Conservation (phyloP, 345 rosid species). For the Eucalyptus tenuipes region DNA sequence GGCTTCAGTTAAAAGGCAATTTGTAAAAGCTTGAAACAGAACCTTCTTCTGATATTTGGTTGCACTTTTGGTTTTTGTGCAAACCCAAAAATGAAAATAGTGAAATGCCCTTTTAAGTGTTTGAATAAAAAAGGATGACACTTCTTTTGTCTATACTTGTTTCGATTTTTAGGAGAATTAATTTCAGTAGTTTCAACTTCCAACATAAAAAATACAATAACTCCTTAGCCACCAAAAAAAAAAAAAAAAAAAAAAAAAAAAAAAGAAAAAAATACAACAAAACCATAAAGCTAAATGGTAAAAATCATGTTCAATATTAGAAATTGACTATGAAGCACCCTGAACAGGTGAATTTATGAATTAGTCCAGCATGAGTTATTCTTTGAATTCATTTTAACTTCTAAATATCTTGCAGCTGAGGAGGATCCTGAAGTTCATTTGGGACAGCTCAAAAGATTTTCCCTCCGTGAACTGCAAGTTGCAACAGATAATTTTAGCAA, state of each 20-base stretch:
- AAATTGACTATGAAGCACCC: not conserved
- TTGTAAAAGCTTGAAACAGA: not conserved
- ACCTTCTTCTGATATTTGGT: not conserved
- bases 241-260: not conserved
- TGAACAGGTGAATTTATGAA: not conserved
- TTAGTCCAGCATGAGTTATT: not conserved
- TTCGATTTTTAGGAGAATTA: not conserved
- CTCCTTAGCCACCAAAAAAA: not conserved
- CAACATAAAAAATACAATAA: not conserved
- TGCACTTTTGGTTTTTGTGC: not conserved
- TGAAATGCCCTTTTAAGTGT: not conserved
- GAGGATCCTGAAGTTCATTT: conserved; percentile 92
- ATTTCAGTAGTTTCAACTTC: not conserved
- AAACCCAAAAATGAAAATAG: not conserved
- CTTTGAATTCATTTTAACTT: not conserved
- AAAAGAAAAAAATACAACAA: not conserved
- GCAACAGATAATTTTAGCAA: conserved; percentile 78
- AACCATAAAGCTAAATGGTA: not conserved
- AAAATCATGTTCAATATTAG: not conserved
- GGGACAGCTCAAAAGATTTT: conserved; percentile 85
- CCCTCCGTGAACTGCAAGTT: conserved; percentile 73
- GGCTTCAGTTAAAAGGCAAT: not conserved
- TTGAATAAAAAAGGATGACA: not conserved
- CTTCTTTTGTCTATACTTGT: not conserved
- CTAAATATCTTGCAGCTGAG: conserved; percentile 52